A percentile compares a stretch with the other conserved stretches of the same genome.
These are phyloP conservation scores for Lentinus polychrous DNA, from an alignment of 1,284 basidiomycete genomes.

Conservation along the genomic window DNA sequence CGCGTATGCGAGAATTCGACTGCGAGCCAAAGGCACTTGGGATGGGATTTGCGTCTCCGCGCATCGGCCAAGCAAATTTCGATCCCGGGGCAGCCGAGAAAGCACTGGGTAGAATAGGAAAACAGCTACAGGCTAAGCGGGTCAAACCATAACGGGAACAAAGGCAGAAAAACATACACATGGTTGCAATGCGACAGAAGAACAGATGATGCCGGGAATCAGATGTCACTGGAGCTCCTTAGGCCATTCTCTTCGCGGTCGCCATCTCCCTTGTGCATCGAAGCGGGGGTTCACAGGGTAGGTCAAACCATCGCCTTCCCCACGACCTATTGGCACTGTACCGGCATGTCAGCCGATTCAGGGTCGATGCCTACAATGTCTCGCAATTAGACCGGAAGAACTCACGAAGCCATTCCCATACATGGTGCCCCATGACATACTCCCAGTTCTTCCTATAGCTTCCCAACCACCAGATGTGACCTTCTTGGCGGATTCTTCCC, in stretches of 20 bases:
- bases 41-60: no score
- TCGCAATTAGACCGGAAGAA: conserved; percentile 16
- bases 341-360: not conserved
- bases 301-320: conserved; percentile 51
- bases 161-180: no score
- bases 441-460: conserved; percentile 57
- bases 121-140: not conserved
- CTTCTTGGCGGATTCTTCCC: conserved; percentile 67
- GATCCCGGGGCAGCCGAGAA: no score
- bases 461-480: conserved; percentile 84
- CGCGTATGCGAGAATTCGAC: no score
- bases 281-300: conserved; percentile 73
- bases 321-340: conserved; percentile 63
- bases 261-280: conserved; percentile 61
- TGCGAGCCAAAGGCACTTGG: no score
- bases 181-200: no score
- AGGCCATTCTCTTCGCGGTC: conserved; percentile 66
- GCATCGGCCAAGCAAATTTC: no score
- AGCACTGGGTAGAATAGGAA: not conserved
- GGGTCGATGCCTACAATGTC: not conserved
- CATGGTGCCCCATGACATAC: conserved; percentile 63
- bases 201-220: no score
- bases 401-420: conserved; percentile 70
- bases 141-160: no score
- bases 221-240: conserved; percentile 35